A percentile compares a stretch with the other conserved stretches of the same genome.
phyloP scores from a whole-genome alignment of 139 green algal genomes.

The Micromonas commoda region DNA sequence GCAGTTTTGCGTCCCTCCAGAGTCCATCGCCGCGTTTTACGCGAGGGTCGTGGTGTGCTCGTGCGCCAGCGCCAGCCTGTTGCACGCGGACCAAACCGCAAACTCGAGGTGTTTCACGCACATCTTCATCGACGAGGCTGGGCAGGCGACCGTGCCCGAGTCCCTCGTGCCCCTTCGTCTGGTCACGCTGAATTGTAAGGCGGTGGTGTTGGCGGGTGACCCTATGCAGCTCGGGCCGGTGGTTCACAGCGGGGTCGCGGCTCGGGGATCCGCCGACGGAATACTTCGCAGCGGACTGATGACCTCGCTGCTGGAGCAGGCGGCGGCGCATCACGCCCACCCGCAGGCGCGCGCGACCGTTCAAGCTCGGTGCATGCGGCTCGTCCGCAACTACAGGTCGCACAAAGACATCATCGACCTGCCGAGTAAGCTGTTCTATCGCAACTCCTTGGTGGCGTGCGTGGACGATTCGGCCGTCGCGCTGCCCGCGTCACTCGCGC shows the following conservation, averaged over 20 bases:
- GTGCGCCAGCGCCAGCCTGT: constrained; percentile 39
- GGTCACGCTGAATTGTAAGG: background rate
- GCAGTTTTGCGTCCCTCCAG: constrained; percentile 26
- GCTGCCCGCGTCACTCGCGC: too few relatives aligned
- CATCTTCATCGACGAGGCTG: constrained; percentile 61
- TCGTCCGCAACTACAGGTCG: constrained; percentile 31
- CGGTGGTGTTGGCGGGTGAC: constrained; percentile 23
- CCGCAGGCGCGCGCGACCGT: too few relatives aligned
- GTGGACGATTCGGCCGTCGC: background rate
- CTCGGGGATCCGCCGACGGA: background rate
- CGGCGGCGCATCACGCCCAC: background rate
- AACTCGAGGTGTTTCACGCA: background rate
- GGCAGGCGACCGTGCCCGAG: constrained; percentile 50
- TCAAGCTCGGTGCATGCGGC: too few relatives aligned
- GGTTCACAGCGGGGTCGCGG: constrained; percentile 7
- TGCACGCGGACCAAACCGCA: background rate
- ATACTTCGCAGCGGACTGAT: background rate
- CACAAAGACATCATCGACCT: constrained; percentile 57
- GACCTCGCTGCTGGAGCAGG: background rate
- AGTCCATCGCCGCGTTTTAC: background rate
- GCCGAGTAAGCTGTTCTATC: constrained; percentile 65
- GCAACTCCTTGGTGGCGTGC: constrained; percentile 36
- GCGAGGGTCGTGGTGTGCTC: constrained; percentile 42
- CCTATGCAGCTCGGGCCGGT: constrained; percentile 20
- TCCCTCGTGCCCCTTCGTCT: constrained; percentile 56